Percentiles rank a stretch among this genome's conserved stretches.
Conservation (phyloP, 257 asterid genomes). For the Solanum chmielewskii region DNA sequence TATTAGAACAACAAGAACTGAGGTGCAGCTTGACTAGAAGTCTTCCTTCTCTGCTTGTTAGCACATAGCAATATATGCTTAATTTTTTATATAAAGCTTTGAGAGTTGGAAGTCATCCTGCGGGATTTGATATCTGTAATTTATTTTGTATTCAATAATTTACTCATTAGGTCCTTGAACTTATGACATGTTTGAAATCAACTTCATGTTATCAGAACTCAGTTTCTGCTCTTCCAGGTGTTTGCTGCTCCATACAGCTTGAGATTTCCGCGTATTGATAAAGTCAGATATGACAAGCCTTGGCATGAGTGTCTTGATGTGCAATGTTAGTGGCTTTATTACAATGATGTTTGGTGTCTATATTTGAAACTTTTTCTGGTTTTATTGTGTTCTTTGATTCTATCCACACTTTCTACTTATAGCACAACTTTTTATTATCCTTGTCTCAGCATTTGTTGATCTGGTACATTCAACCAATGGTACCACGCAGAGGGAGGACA, state of each 20-base stretch:
- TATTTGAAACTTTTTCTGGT: not conserved
- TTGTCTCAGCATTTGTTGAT: slow-evolving; percentile 71
- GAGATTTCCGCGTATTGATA: slow-evolving; percentile 97
- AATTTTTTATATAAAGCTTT: not conserved
- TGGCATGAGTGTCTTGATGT: slow-evolving; percentile 98
- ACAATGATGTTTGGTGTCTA: not conserved
- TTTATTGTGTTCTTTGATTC: not conserved
- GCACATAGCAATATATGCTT: not conserved
- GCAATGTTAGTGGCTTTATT: slow-evolving; percentile 52
- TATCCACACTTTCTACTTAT: not conserved
- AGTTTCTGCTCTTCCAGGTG: slow-evolving; percentile 37
- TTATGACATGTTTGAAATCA: not conserved
- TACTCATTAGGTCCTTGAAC: not conserved
- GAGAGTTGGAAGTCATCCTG: not conserved
- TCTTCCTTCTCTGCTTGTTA: not conserved
- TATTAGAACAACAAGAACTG: slow-evolving; percentile 90
- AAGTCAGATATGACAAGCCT: slow-evolving; percentile 88
- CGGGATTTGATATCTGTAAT: not conserved
- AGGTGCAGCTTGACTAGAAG: slow-evolving; percentile 34
- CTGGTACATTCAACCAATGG: slow-evolving; percentile 94
- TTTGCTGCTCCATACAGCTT: slow-evolving; percentile 97
- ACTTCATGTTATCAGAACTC: not conserved
- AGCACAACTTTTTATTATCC: not conserved
- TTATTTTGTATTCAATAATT: not conserved
- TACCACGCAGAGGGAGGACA: slow-evolving; percentile 49